A percentile compares a stretch with the other conserved stretches of the same genome.
Conservation (phyloP, 2,329 filamentous ascomycete species). For the Pseudogymnoascus sp. region DNA sequence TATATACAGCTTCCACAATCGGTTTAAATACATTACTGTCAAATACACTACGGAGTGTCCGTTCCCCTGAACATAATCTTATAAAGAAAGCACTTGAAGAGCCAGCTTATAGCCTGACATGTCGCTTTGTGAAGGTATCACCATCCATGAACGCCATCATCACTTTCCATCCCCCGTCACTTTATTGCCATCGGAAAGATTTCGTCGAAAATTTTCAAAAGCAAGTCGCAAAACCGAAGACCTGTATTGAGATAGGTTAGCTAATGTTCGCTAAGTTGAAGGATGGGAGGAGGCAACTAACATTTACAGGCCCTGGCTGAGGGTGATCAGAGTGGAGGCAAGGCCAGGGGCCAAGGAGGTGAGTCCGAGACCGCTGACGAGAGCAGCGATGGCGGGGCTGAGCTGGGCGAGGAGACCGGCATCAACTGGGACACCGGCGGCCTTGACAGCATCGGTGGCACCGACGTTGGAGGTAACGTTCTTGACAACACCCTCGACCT, state of each 20-base stretch:
- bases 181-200: not conserved
- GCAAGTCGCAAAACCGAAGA: not conserved
- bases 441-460: not conserved
- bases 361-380: not conserved
- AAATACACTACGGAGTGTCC: not conserved
- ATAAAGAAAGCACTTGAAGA: not conserved
- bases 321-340: not conserved
- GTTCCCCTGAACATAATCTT: not conserved
- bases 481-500: not conserved
- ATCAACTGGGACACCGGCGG: not conserved
- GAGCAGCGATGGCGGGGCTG: not conserved
- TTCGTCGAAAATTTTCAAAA: not conserved
- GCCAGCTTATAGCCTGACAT: not conserved
- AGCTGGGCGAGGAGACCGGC: not conserved
- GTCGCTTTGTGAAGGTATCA: conserved; percentile 8
- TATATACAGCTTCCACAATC: conserved; percentile 5
- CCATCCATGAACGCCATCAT: conserved; percentile 1
- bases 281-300: not conserved
- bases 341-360: not conserved
- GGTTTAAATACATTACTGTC: conserved; percentile 1
- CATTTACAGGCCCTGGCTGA: not conserved
- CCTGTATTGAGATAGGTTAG: not conserved
- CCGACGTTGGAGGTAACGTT: not conserved
- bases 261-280: not conserved
- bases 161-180: not conserved